Evolutionary conservation across 768 basidiomycete species (phyloP).

Genomic region (Dacryopinax spathularia): DNA sequence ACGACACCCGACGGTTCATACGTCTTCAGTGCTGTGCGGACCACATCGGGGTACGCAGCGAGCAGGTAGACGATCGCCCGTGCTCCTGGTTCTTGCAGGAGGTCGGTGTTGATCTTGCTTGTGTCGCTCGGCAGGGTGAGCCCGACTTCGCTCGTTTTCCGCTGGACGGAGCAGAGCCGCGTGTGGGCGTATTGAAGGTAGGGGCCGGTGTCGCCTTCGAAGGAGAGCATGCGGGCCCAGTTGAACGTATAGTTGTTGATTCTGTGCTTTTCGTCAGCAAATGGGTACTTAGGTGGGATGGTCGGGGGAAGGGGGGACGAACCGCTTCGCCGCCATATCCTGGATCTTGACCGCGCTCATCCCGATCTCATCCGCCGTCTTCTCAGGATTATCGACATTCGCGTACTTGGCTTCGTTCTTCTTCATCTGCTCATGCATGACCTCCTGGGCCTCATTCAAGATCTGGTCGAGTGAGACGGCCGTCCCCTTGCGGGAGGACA

Average conservation of each 20-base stretch:
- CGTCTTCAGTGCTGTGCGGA: constrained; percentile 67
- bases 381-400: constrained; percentile 74
- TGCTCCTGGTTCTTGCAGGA: constrained; percentile 62
- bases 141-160: constrained; percentile 78
- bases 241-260: constrained; percentile 95
- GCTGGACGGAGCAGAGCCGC: constrained; percentile 74
- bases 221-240: constrained; percentile 86
- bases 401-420: constrained; percentile 87
- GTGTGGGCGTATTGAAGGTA: constrained; percentile 97
- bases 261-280: constrained; percentile 28
- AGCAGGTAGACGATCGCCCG: constrained; percentile 78
- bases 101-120: constrained; percentile 45
- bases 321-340: constrained; percentile 92
- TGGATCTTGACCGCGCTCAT: constrained; percentile 96
- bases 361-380: constrained; percentile 66
- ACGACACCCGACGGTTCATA: constrained; percentile 86
- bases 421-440: constrained; percentile 95
- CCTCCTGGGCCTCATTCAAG: constrained; percentile 64
- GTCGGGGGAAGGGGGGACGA: constrained; percentile 15
- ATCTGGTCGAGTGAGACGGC: constrained; percentile 92
- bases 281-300: constrained; percentile 6
- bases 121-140: constrained; percentile 51
- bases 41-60: constrained; percentile 81
- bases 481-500: constrained; percentile 87
- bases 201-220: constrained; percentile 90